phyloP scores from a whole-genome alignment of 108 stramenopile genomes.

The Skeletonema potamos region DNA sequence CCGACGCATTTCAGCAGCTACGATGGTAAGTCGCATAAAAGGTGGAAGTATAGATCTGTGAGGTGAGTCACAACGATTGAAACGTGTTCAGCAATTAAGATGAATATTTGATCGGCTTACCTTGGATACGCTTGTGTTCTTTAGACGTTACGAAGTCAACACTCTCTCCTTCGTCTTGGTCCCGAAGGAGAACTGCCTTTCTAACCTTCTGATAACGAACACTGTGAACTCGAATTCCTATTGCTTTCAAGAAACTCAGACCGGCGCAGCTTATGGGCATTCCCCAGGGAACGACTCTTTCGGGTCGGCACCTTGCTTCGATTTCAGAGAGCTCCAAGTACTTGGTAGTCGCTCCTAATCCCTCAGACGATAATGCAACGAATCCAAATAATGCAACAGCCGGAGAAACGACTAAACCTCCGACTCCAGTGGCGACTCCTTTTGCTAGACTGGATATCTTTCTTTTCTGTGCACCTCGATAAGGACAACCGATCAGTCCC shows the following conservation, averaged over 20 bases:
- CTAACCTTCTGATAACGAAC: slow-evolving; percentile 29
- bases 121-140: slow-evolving; percentile 26
- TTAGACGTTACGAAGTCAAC: slow-evolving; percentile 17
- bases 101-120: slow-evolving; percentile 7
- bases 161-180: slow-evolving; percentile 6
- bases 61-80: neutral
- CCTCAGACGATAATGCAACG: slow-evolving; percentile 19
- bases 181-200: slow-evolving; percentile 7
- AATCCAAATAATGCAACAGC: slow-evolving; percentile 32
- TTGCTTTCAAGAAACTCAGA: slow-evolving; percentile 24
- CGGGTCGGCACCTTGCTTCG: slow-evolving; percentile 35
- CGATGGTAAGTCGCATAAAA: too few species aligned
- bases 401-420: slow-evolving; percentile 21
- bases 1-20: slow-evolving; percentile 37
- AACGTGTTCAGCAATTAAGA: neutral
- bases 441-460: slow-evolving; percentile 12
- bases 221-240: slow-evolving; percentile 30
- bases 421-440: slow-evolving; percentile 27
- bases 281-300: slow-evolving; percentile 25
- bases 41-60: neutral
- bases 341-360: slow-evolving; percentile 11
- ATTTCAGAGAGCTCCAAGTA: slow-evolving; percentile 14
- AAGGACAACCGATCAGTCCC: slow-evolving; percentile 33
- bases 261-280: slow-evolving; percentile 7
- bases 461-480: slow-evolving; percentile 23